Evolutionary conservation across 208 protist species (phyloP).

Genomic region (Balamuthia mandrillaris): DNA sequence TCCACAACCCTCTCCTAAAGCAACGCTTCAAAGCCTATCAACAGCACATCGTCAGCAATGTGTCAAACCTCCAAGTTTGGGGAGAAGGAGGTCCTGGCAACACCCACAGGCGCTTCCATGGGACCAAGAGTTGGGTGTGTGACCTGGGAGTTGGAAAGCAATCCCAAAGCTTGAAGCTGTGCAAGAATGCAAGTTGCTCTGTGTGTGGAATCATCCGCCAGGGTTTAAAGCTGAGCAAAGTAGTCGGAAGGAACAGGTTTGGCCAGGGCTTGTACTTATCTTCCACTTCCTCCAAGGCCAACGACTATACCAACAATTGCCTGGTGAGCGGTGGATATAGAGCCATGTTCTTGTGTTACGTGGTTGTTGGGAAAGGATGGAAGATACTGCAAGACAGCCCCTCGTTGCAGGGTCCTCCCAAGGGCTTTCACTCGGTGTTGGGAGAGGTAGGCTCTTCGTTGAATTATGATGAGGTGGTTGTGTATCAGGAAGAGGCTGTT

Average conservation of each 20-base stretch:
- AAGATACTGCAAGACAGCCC: neutral
- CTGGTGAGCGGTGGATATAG: neutral
- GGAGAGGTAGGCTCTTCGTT: neutral
- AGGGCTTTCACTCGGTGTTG: neutral
- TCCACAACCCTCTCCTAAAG: neutral
- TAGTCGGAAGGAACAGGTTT: neutral
- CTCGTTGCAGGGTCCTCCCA: neutral
- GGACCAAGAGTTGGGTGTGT: neutral
- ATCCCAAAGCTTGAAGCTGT: neutral
- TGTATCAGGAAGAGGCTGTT: neutral
- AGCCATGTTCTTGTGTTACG: neutral
- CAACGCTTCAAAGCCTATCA: neutral
- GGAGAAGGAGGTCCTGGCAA: neutral
- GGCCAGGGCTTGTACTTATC: neutral
- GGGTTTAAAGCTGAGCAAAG: neutral
- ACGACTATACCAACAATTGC: neutral
- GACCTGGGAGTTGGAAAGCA: neutral
- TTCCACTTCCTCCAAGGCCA: neutral
- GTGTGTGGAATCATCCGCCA: neutral
- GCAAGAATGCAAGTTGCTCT: neutral
- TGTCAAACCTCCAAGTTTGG: neutral
- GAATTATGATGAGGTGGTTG: slow-evolving; percentile 4
- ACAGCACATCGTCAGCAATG: neutral
- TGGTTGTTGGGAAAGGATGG: neutral
- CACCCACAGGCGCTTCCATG: neutral